Evolutionary conservation across 129 eudicot species (phyloP).

Genomic region (Tagetes erecta): DNA sequence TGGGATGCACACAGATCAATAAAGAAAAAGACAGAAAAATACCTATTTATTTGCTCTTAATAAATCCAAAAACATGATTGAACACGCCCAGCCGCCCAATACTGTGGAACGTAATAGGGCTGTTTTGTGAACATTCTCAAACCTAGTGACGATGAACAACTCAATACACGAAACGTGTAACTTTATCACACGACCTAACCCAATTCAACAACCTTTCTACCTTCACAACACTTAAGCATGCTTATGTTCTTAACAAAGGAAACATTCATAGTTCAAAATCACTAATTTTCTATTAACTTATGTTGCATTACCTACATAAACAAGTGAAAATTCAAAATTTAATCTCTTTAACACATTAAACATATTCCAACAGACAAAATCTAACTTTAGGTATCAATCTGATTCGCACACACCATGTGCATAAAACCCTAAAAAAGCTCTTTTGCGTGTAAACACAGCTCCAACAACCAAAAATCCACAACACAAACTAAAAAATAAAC

Average conservation of each 20-base stretch:
- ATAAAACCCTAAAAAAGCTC: conserved; percentile 24
- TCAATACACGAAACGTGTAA: background rate
- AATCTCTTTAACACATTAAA: background rate
- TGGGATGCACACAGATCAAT: background rate
- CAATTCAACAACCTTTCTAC: conserved; percentile 16
- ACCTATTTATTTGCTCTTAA: background rate
- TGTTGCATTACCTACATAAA: conserved; percentile 10
- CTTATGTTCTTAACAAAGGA: background rate
- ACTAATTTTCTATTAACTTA: background rate
- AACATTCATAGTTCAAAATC: conserved; percentile 4
- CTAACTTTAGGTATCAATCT: conserved; percentile 9
- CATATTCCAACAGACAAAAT: conserved; percentile 17
- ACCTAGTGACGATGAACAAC: conserved; percentile 1
- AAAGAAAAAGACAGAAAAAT: background rate
- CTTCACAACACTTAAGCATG: background rate
- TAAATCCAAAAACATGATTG: background rate
- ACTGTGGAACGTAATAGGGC: background rate
- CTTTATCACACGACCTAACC: conserved; percentile 9
- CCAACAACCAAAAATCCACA: conserved; percentile 5
- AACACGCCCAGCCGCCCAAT: background rate
- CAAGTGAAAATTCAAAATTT: conserved; percentile 9
- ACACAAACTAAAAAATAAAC: background rate
- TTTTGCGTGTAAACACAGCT: conserved; percentile 3
- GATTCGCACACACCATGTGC: background rate
- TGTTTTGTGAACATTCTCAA: conserved; percentile 6